phyloP scores from a whole-genome alignment of 129 eudicot genomes.

The Pseudognaphalium luteoalbum region DNA sequence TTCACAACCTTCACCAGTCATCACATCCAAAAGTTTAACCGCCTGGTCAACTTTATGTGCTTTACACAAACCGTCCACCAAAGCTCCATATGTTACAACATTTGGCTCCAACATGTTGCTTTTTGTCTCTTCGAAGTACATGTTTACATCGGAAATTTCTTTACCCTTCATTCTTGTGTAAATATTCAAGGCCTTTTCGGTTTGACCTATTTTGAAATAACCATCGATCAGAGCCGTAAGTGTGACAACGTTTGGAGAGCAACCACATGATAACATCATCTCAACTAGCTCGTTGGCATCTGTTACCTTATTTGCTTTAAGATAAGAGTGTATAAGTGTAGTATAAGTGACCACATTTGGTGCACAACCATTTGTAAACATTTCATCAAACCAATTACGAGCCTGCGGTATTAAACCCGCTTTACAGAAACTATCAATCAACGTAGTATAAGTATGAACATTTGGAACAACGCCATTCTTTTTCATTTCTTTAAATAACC shows the following conservation, averaged over 20 bases:
- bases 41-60: conserved; percentile 77
- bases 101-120: conserved; percentile 55
- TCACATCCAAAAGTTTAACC: conserved; percentile 61
- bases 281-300: conserved; percentile 76
- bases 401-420: conserved; percentile 83
- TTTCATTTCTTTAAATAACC: conserved; percentile 76
- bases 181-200: conserved; percentile 72
- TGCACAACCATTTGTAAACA: conserved; percentile 67
- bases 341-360: conserved; percentile 97
- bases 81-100: conserved; percentile 90
- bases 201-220: conserved; percentile 72
- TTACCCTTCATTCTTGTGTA: conserved; percentile 75
- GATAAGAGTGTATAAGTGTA: conserved; percentile 81
- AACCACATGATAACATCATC: conserved; percentile 67
- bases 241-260: conserved; percentile 81
- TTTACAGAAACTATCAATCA: conserved; percentile 92
- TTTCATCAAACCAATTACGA: conserved; percentile 74
- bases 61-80: conserved; percentile 94
- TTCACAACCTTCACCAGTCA: conserved; percentile 75
- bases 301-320: conserved; percentile 60
- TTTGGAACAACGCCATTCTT: conserved; percentile 71
- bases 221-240: conserved; percentile 87
- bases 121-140: conserved; percentile 52
- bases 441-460: conserved; percentile 78
- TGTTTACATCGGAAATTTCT: conserved; percentile 48